Evolutionary conservation across 2,329 filamentous ascomycete species (phyloP).

Genomic region (Pseudogymnoascus sp.): DNA sequence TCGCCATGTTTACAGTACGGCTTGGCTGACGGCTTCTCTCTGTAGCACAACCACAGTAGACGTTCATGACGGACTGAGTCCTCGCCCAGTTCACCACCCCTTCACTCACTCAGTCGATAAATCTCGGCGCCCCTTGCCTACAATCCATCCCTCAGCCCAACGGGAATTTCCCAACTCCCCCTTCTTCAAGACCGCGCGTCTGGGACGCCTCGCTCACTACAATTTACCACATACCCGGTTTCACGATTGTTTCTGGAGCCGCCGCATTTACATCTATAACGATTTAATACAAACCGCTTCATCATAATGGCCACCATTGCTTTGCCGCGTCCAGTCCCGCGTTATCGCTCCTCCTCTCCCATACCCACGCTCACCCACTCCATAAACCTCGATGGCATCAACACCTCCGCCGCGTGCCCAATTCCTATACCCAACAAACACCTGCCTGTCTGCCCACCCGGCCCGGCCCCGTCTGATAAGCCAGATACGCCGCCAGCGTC

Average conservation of each 20-base stretch:
- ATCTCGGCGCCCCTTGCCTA: neutral
- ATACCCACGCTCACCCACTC: slow-evolving; percentile 42
- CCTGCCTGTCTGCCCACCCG: slow-evolving; percentile 80
- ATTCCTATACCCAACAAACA: slow-evolving; percentile 80
- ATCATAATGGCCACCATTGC: slow-evolving; percentile 29
- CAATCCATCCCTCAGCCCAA: neutral
- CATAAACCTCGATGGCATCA: slow-evolving; percentile 43
- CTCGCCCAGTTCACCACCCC: neutral
- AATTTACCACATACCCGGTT: slow-evolving; percentile 7
- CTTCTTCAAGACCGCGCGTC: slow-evolving; percentile 6
- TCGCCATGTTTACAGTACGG: neutral
- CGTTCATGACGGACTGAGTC: neutral
- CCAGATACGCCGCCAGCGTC: slow-evolving; percentile 60
- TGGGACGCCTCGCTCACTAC: slow-evolving; percentile 6
- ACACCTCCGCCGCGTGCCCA: slow-evolving; percentile 47
- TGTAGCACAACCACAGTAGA: slow-evolving; percentile 2
- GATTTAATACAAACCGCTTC: slow-evolving; percentile 6
- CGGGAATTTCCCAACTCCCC: neutral
- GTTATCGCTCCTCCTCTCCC: slow-evolving; percentile 33
- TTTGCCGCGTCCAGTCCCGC: slow-evolving; percentile 26
- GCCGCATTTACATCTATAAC: neutral
- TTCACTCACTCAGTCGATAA: neutral
- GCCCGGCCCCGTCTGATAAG: slow-evolving; percentile 51
- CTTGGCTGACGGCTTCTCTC: neutral
- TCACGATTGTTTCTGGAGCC: slow-evolving; percentile 7